These are phyloP conservation scores for Polytrichum commune DNA, from an alignment of 225 moss, liverwort and hornwort genomes.

Conservation along the genomic window DNA sequence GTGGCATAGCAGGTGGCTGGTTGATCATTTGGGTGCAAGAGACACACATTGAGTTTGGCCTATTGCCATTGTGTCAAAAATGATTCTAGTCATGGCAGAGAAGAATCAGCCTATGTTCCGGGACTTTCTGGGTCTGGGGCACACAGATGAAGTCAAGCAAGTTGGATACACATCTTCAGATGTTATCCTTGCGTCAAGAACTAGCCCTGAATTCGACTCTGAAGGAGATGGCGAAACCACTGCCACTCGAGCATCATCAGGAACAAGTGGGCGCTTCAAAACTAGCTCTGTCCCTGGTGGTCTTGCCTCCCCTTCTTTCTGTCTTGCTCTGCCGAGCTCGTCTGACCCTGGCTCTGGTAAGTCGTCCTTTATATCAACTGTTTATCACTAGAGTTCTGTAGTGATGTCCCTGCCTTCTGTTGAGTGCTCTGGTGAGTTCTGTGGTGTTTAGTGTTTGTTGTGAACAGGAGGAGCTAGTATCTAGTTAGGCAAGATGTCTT, in stretches of 20 bases:
- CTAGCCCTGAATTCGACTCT: conserved; percentile 58
- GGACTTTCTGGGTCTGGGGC: conserved; percentile 89
- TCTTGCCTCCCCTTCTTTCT: conserved; percentile 55
- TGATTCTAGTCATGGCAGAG: conserved; percentile 95
- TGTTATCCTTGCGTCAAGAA: conserved; percentile 32
- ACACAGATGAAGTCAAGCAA: conserved; percentile 66
- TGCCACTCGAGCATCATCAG: conserved; percentile 61
- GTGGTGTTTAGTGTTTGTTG: neutral
- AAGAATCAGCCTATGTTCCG: conserved; percentile 92
- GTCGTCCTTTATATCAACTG: neutral
- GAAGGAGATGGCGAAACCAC: conserved; percentile 67
- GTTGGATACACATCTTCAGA: conserved; percentile 52
- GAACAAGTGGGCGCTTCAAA: conserved; percentile 64
- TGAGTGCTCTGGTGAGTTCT: neutral
- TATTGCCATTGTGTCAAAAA: conserved; percentile 29
- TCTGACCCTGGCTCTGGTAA: conserved; percentile 95
- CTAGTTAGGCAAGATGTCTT: neutral
- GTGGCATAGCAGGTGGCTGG: no score
- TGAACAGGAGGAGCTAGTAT: neutral
- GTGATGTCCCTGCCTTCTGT: conserved; percentile 3
- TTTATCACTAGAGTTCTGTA: neutral
- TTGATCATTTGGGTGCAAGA: no score
- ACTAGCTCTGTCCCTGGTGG: conserved; percentile 54
- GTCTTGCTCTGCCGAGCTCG: conserved; percentile 58
- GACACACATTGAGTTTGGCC: conserved; percentile 17